Percentiles rank a stretch among this genome's conserved stretches.
Evolutionary conservation across 2,329 filamentous ascomycete species (phyloP).

Genomic region (Aspergillus eucalypticola): DNA sequence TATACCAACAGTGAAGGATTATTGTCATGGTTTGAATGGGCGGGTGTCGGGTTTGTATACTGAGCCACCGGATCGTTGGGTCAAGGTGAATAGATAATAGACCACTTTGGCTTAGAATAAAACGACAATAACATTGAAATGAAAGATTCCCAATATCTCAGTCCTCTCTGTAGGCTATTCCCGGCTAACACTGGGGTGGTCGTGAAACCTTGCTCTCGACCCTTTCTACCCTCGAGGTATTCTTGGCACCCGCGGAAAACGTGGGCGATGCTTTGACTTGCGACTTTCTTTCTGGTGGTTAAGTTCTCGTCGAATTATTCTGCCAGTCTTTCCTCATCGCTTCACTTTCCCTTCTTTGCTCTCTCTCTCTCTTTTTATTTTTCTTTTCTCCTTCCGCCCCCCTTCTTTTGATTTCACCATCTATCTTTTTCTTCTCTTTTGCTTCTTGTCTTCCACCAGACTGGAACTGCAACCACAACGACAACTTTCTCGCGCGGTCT

Average conservation of each 20-base stretch:
- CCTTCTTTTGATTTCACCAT: background rate
- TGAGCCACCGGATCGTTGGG: background rate
- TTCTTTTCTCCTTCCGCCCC: conserved; percentile 5
- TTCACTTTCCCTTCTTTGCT: conserved; percentile 9
- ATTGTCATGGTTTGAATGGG: background rate
- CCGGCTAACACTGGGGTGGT: no score
- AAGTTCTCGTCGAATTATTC: conserved; percentile 11
- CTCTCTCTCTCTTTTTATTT: conserved; percentile 6
- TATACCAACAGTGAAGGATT: background rate
- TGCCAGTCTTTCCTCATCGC: conserved; percentile 13
- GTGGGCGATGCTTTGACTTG: conserved; percentile 20
- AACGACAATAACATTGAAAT: background rate
- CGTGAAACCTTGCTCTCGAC: conserved; percentile 5
- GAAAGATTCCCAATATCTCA: no score
- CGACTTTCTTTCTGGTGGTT: conserved; percentile 12
- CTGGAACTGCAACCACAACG: conserved; percentile 1
- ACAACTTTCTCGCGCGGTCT: conserved; percentile 9
- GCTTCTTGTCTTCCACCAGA: background rate
- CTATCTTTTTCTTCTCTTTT: conserved; percentile 5
- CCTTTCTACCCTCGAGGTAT: conserved; percentile 8
- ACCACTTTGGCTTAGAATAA: background rate
- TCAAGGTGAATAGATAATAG: background rate
- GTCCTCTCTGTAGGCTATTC: no score
- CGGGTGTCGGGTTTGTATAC: background rate
- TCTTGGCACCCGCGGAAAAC: conserved; percentile 24